A percentile compares a stretch with the other conserved stretches of the same genome.
These are phyloP conservation scores for Clitopilus hobsonii DNA, from an alignment of 768 basidiomycete genomes.

Conservation along the genomic window DNA sequence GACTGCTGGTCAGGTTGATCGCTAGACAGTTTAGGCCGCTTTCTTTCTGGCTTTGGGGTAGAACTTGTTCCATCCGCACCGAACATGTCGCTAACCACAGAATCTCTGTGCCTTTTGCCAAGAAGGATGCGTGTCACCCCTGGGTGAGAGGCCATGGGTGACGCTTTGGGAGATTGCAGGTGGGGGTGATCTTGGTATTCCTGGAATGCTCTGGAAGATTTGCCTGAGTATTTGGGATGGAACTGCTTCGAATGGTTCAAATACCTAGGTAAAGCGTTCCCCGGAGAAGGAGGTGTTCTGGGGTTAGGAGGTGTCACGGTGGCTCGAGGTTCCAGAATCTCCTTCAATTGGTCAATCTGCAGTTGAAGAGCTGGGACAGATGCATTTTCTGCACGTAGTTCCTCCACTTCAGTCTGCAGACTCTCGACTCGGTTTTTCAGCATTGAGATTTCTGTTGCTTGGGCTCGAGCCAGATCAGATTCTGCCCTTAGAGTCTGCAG, in stretches of 20 bases:
- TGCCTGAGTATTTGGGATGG: too few species aligned
- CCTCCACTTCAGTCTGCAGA: constrained; percentile 25
- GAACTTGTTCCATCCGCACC: constrained; percentile 26
- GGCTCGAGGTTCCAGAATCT: constrained; percentile 4
- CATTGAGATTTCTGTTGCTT: constrained; percentile 26
- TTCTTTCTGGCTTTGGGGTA: constrained; percentile 39
- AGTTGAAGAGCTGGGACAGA: constrained; percentile 12
- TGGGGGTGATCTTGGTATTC: neutral
- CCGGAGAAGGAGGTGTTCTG: constrained; percentile 16
- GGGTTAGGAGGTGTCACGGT: constrained; percentile 1
- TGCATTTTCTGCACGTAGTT: constrained; percentile 20
- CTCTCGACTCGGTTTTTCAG: constrained; percentile 32
- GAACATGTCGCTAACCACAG: constrained; percentile 34
- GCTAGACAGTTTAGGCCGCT: constrained; percentile 38
- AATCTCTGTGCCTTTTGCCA: constrained; percentile 65
- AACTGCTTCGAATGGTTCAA: neutral
- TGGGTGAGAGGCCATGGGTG: constrained; percentile 20
- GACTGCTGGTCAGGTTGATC: neutral
- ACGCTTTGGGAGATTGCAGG: neutral
- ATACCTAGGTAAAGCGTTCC: constrained; percentile 7
- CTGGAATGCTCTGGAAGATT: neutral
- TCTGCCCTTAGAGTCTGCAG: constrained; percentile 29
- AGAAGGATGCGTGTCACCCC: constrained; percentile 43
- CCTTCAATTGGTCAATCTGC: constrained; percentile 19
- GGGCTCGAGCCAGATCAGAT: constrained; percentile 24